Evolutionary conservation across 106 monocot genomes (phyloP).

Genomic region (Dendrobium nobile): DNA sequence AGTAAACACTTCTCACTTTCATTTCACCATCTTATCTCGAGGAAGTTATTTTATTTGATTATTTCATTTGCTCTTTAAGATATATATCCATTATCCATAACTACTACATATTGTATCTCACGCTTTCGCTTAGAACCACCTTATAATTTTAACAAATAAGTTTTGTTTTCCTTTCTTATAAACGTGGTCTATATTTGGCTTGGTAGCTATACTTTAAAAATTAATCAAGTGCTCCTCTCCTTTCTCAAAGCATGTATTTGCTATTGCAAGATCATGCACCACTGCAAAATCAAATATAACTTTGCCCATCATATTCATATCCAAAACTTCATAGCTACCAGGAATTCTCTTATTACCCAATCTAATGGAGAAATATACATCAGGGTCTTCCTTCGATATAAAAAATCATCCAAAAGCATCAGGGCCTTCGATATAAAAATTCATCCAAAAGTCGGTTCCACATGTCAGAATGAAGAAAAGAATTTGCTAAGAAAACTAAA

Average conservation of each 20-base stretch:
- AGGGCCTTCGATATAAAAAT: neutral
- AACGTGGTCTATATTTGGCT: too few species aligned
- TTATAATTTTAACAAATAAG: too few species aligned
- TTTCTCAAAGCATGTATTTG: neutral
- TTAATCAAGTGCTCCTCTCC: too few species aligned
- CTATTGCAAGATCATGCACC: neutral
- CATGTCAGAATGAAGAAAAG: neutral
- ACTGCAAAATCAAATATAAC: neutral
- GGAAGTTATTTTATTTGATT: too few species aligned
- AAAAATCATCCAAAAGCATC: neutral
- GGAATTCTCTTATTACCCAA: neutral
- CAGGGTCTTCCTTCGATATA: neutral
- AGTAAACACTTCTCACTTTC: too few species aligned
- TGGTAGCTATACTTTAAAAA: too few species aligned
- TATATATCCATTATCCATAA: too few species aligned
- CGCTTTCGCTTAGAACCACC: too few species aligned
- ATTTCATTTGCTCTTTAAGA: too few species aligned
- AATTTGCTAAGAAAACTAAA: neutral
- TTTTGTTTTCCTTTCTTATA: too few species aligned
- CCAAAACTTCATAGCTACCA: neutral
- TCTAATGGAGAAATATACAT: neutral
- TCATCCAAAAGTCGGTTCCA: neutral
- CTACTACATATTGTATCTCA: too few species aligned
- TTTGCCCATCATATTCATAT: neutral
- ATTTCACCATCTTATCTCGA: too few species aligned